Evolutionary conservation across 2,329 filamentous ascomycete genomes (phyloP).

Genomic region (Arthrobotrys iridis): DNA sequence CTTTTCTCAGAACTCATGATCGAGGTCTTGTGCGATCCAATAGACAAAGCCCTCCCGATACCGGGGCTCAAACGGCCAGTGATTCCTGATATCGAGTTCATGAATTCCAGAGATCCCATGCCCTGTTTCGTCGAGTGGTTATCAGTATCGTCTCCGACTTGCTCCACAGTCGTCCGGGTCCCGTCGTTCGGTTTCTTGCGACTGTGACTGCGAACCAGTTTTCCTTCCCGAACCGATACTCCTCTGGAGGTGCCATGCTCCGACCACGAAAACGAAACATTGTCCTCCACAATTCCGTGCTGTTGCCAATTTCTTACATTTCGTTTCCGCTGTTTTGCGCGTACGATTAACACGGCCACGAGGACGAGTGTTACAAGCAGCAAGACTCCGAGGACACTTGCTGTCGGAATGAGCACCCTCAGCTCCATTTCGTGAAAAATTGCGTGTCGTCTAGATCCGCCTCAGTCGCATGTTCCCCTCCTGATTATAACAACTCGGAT

Average conservation of each 20-base stretch:
- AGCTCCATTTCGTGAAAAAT: constrained; percentile 36
- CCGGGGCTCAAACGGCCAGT: constrained; percentile 50
- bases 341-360: constrained; percentile 22
- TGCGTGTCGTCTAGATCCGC: not conserved
- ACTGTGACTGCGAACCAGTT: constrained; percentile 44
- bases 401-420: constrained; percentile 44
- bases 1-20: constrained; percentile 38
- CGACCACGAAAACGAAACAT: constrained; percentile 47
- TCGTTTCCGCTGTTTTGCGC: constrained; percentile 9
- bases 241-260: constrained; percentile 37
- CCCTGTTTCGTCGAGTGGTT: constrained; percentile 14
- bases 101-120: constrained; percentile 38
- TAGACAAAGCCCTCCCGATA: constrained; percentile 40
- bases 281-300: constrained; percentile 38
- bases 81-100: constrained; percentile 52
- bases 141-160: constrained; percentile 17
- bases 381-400: constrained; percentile 25
- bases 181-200: constrained; percentile 15
- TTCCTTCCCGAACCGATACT: constrained; percentile 45
- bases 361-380: constrained; percentile 20
- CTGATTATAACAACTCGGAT: not conserved
- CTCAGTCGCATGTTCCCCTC: constrained; percentile 22
- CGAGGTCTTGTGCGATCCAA: constrained; percentile 46
- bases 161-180: constrained; percentile 9
- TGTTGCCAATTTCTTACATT: constrained; percentile 33